Evolutionary conservation across 495 filamentous ascomycete genomes (phyloP).

Genomic region (Hypoxylon lienhwacheense): DNA sequence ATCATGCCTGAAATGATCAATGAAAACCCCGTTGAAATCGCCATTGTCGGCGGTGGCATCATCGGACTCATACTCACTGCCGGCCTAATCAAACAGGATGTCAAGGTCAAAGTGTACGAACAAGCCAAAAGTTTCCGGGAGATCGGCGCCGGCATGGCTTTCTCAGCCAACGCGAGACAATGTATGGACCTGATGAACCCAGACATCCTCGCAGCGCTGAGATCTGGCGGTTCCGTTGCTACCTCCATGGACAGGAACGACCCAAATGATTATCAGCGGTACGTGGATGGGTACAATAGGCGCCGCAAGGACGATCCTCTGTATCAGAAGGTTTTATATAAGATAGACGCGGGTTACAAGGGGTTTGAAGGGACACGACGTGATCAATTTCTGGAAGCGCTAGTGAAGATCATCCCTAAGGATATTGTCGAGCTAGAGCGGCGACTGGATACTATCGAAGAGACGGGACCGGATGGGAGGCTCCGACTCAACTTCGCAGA

Average conservation of each 20-base stretch:
- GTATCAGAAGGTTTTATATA: conserved; percentile 22
- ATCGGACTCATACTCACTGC: conserved; percentile 45
- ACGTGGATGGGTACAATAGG: conserved; percentile 26
- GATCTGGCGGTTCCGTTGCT: conserved; percentile 47
- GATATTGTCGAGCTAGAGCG: conserved; percentile 42
- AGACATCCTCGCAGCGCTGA: conserved; percentile 48
- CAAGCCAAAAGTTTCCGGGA: conserved; percentile 51
- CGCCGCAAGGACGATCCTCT: conserved; percentile 22
- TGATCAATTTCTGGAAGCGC: conserved; percentile 53
- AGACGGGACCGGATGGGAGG: conserved; percentile 16
- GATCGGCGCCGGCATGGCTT: conserved; percentile 60
- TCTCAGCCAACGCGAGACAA: conserved; percentile 56
- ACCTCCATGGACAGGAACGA: conserved; percentile 39
- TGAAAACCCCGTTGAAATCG: conserved; percentile 33
- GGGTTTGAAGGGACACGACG: conserved; percentile 48
- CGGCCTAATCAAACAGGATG: conserved; percentile 41
- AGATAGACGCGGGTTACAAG: conserved; percentile 21
- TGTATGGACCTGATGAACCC: conserved; percentile 55
- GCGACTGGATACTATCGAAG: conserved; percentile 33
- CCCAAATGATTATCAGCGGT: conserved; percentile 37
- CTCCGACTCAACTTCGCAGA: conserved; percentile 38
- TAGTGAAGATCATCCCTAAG: conserved; percentile 50
- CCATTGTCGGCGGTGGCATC: conserved; percentile 52
- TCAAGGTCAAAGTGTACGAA: conserved; percentile 54
- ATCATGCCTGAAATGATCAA: conserved; percentile 14